Base-by-base conservation (phyloP, 2,329 filamentous ascomycete species). In the Domatiomyces catenatus region DNA sequence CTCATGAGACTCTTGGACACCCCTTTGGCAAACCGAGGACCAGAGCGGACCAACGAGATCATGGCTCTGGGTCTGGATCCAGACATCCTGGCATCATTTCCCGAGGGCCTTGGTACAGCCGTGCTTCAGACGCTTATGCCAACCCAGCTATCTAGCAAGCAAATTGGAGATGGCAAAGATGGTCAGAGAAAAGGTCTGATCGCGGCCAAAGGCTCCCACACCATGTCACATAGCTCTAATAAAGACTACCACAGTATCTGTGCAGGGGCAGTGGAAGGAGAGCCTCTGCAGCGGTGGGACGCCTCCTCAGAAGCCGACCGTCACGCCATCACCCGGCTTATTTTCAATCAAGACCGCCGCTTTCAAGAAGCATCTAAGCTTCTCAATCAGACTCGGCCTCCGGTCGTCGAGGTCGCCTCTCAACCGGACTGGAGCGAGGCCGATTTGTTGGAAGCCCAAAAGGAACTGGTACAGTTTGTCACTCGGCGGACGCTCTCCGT, bases 261-360 rank as follows among this genome's bases (percentile, higher is more conserved):
- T 51, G 65, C 58, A 32, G 70, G 69, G 20, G 66, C 71, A 2
- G 60, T 72, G 26, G 73, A 76, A 43, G 65, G 67, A 12, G 73
- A 74, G 55, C 58, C 64, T 7, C 66, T 71, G 44, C 75, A 77
- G 44, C 75, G 80, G 0, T 80, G 83, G 50, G 84, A 92, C 56
- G 86, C 86, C 46, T 83, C 84, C 5, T 84, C 87, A 50, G 89
- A 92, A 63, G 83, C 83, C 28, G 86, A 94, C 61, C 80, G 88
- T 24, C 81, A 90, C 64, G 76, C 82, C 8, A 80, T 96, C 6
- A 93, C 92, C 26, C 80, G 82, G 48, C 73, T 92, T 7, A 82
- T 98, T 24, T 98, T 96, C 74, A 83, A 81, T 53, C 88, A 96
- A 57, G 92, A 98, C 61, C 80, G 88, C 53, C 82, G 92, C 36